phyloP scores from a whole-genome alignment of 257 asterid genomes.

The Coffea eugenioides region DNA sequence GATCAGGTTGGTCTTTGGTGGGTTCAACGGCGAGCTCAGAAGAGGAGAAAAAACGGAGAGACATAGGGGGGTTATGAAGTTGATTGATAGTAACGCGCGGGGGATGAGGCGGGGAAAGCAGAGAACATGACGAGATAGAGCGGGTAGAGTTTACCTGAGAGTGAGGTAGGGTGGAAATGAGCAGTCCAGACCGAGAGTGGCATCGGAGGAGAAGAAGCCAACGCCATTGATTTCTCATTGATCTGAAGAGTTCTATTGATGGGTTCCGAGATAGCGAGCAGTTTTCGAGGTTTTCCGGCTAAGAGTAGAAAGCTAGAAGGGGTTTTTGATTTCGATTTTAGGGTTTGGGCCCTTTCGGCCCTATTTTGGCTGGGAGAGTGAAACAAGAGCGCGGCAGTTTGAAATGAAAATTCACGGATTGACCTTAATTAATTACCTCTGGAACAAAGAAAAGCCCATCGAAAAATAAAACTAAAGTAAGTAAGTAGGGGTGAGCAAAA shows the following conservation, averaged over 20 bases:
- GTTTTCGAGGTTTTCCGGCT: constrained; percentile 7
- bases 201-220: constrained; percentile 59
- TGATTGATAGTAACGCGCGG: constrained; percentile 27
- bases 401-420: no score
- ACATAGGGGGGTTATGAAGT: constrained; percentile 12
- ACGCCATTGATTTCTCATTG: constrained; percentile 75
- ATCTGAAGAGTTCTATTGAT: neutral
- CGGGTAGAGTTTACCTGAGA: constrained; percentile 56
- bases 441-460: no score
- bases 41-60: constrained; percentile 39
- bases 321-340: constrained; percentile 12
- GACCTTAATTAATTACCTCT: no score
- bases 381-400: no score
- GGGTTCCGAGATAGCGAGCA: neutral
- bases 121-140: constrained; percentile 31
- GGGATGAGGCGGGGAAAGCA: constrained; percentile 36
- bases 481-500: no score
- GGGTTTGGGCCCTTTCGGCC: constrained; percentile 17
- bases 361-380: no score
- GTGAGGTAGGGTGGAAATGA: constrained; percentile 17
- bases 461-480: neutral
- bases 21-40: constrained; percentile 50
- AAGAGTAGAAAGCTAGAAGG: neutral
- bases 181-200: constrained; percentile 38
- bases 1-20: constrained; percentile 33